Percentiles rank a stretch among this genome's conserved stretches.
These are phyloP conservation scores for Pterulicium gracile DNA, from an alignment of 1,284 basidiomycete genomes.

Conservation along the genomic window DNA sequence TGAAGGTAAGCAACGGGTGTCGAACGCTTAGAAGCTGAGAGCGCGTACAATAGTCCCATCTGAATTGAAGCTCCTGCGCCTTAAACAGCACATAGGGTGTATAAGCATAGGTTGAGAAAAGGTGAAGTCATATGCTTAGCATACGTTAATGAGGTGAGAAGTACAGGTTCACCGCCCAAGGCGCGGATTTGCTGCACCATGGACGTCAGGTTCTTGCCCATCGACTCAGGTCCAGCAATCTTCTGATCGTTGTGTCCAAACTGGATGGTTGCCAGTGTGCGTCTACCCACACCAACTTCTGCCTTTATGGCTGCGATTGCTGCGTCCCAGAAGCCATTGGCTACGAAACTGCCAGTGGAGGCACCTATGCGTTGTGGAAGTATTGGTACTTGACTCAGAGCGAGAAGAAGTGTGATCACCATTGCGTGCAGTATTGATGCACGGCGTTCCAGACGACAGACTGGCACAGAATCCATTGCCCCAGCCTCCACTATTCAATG, in stretches of 20 bases:
- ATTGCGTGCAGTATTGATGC: conserved; percentile 24
- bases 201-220: conserved; percentile 30
- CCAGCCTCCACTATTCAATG: conserved; percentile 25
- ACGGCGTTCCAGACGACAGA: conserved; percentile 23
- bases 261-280: conserved; percentile 30
- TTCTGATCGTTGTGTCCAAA: conserved; percentile 39
- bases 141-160: conserved; percentile 29
- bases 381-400: conserved; percentile 13
- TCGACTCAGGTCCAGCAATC: conserved; percentile 32
- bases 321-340: conserved; percentile 22
- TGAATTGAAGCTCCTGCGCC: conserved; percentile 24
- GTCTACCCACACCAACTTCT: conserved; percentile 25
- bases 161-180: conserved; percentile 28
- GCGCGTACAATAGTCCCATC: conserved; percentile 22
- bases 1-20: no score
- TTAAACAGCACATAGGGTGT: not conserved
- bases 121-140: not conserved
- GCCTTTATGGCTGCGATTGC: conserved; percentile 17
- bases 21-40: not conserved
- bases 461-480: conserved; percentile 33
- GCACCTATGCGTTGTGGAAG: conserved; percentile 17
- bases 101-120: not conserved
- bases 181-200: conserved; percentile 28
- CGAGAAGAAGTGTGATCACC: conserved; percentile 5
- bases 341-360: conserved; percentile 30